Base-by-base conservation (phyloP, 352 stramenopile species). In the Phytopythium litorale region DNA sequence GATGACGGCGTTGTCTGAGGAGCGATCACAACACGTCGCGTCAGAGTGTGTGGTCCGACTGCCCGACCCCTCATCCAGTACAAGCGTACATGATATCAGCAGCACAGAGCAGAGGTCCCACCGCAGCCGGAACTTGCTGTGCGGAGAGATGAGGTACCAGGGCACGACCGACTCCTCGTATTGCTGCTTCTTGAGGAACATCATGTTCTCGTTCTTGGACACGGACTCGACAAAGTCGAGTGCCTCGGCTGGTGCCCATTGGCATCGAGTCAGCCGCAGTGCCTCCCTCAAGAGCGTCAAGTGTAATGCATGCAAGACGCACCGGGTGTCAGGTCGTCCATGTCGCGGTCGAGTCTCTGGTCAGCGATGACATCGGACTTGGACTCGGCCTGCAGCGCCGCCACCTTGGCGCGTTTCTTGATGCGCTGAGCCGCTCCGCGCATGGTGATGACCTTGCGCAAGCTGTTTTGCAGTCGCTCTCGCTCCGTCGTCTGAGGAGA, bases 111-210 rank as follows among this genome's bases (percentile, higher is more conserved):
- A 38, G 23, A 94, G 56, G 52, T 94, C 84, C 84, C 84, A 94
- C 0, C 82, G 82, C 45, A 94, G 52, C 7, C 82, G 79, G 48
- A 94, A 91, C 60, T 88, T 88, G 60, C 85, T 60, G 63, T 90
- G 60, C 0, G 82, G 85, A n/a, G 80, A 91, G 43, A 92, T 86
- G 56, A 94, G 67, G 53, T 81, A 92, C 64, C 72, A 82, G 2
- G 82, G 85, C 15, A 98, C 81, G 38, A 62, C 91, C 15, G 79
- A 85, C 37, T 96, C 87, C 50, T 96, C 84, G 57, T 95, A 87
- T 23, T 87, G 82, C 50, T 91, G 75, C 46, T 88, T 82, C 56
- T 88, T 88, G 61, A 94, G 88, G 63, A 95, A 97, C 54, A 97
- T 93, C 54, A 95, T 88, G 54, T 89, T 84, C 43, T 87, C 87